Evolutionary conservation across 495 filamentous ascomycete genomes (phyloP), one percentile per base, ranked within the genome.

Genomic region (Apodospora peruviana): DNA sequence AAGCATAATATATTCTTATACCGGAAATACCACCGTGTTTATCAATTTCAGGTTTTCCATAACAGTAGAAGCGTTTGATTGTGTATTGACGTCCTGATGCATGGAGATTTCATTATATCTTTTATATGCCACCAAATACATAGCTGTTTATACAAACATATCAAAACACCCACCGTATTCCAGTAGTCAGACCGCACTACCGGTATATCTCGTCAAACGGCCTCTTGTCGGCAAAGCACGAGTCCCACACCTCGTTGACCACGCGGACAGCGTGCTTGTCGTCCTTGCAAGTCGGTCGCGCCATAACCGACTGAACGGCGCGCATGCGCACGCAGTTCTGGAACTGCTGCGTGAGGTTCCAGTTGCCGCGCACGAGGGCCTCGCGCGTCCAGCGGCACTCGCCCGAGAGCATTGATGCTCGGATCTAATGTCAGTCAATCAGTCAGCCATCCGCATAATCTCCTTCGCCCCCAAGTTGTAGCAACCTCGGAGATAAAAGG

Each of bases 151-250:
- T 25, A 45, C 43, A 34, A 2, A 40, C 5, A 9, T 23, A 42
- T 0, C 20, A 24, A 27, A 47, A 5, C 14, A 49, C n/a, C n/a
- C n/a, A n/a, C n/a, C n/a, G n/a, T n/a, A n/a, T n/a, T n/a, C n/a
- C n/a, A n/a, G n/a, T n/a, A n/a, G n/a, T n/a, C n/a, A n/a, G n/a
- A n/a, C n/a, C 3, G 25, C 25, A 18, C 85, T 68, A 98, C 71
- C 88, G 81, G 65, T 95, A 98, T 25, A 98, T 90, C 59, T 95
- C 90, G 67, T 96, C 88, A 68, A 98, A 98, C 9, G 93, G 93
- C 53, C 94, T 73, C 3, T 90, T 96, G 66, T 98, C 93, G 27
- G 79, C 70, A 60, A 95, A 97, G 67, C 94, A 97, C 55, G 90
- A 95, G 55, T 96, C 90, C 87, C 91, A 98, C 22, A 97, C 94